Evolutionary conservation across 352 stramenopile genomes (phyloP).

Genomic region (Phytophthora ramorum): DNA sequence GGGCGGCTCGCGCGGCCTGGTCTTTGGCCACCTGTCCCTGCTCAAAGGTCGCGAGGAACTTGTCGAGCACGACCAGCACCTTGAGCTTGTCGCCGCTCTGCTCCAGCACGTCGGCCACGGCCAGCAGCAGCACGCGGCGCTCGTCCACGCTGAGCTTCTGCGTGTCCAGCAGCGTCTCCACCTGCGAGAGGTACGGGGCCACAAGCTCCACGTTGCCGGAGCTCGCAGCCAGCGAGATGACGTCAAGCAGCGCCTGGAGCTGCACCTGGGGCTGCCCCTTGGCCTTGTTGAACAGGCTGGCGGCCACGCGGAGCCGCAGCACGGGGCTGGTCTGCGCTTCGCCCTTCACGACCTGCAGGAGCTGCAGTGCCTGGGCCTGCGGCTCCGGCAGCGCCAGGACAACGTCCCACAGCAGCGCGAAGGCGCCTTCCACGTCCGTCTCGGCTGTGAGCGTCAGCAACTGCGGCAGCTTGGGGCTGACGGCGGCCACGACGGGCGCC

Average conservation of each 20-base stretch:
- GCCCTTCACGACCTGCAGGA: conserved; percentile 57
- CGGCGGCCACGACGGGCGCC: conserved; percentile 51
- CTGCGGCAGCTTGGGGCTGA: conserved; percentile 57
- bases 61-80: conserved; percentile 75
- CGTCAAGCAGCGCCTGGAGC: conserved; percentile 68
- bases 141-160: conserved; percentile 54
- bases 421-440: conserved; percentile 80
- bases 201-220: conserved; percentile 71
- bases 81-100: conserved; percentile 63
- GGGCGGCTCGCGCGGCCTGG: conserved; percentile 77
- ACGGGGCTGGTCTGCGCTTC: conserved; percentile 64
- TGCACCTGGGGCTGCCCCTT: conserved; percentile 62
- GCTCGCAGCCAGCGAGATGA: conserved; percentile 65
- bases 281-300: conserved; percentile 82
- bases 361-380: conserved; percentile 42
- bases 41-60: conserved; percentile 72
- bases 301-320: conserved; percentile 74
- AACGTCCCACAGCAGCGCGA: conserved; percentile 74
- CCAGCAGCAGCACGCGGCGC: conserved; percentile 67
- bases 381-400: conserved; percentile 49
- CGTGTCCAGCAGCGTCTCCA: conserved; percentile 63
- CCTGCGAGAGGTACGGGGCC: conserved; percentile 71
- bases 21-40: conserved; percentile 60
- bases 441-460: conserved; percentile 74
- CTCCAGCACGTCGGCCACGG: conserved; percentile 75